Evolutionary conservation across 2,329 filamentous ascomycete species (phyloP), one percentile per base, ranked within the genome.

Genomic region (Penicillium verrucosum): DNA sequence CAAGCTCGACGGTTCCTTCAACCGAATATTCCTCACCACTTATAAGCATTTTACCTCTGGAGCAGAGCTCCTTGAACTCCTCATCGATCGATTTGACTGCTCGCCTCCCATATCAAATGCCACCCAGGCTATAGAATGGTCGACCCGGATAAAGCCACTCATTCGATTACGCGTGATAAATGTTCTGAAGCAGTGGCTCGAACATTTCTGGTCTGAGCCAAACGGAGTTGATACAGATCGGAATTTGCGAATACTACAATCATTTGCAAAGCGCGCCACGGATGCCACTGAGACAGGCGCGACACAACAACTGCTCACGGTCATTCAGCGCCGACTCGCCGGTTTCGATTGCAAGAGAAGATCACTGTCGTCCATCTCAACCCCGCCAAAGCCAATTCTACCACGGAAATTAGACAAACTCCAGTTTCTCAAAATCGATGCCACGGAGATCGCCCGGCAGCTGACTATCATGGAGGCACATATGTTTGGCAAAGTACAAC

Each of bases 171-270:
- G 93, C 36, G 91, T 97, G 2, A 89, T 97, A 61, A 97, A 97
- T 69, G 96, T 96, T 59, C 77, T 97, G 40, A 96, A 95, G 80
- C 92, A 85, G 74, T 97, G 93, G 93, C 91, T 97, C 62, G 92
- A 96, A 69, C 90, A 88, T 65, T 97, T 93, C 74, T 97, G 93
- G 93, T 93, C 95, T 88, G 93, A 97, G 70, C 89, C 90, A 50
- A 84, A 87, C 60, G 90, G 53, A 6, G 48, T 44, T 30, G 57
- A 54, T 4, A 92, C 89, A 10, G 88, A 87, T 68, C 84, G 89
- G 58, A 80, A 96, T 40, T 89, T 97, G 61, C 86, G 89, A 52
- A 85, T 90, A 63, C 89, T 96, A 16, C 89, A 90, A 73, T 84
- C 85, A 23, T 96, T 97, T 73, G 90, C 91, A 2, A 88, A 57